Conservation (phyloP, 345 rosid genomes). For the Syzygium grande region DNA sequence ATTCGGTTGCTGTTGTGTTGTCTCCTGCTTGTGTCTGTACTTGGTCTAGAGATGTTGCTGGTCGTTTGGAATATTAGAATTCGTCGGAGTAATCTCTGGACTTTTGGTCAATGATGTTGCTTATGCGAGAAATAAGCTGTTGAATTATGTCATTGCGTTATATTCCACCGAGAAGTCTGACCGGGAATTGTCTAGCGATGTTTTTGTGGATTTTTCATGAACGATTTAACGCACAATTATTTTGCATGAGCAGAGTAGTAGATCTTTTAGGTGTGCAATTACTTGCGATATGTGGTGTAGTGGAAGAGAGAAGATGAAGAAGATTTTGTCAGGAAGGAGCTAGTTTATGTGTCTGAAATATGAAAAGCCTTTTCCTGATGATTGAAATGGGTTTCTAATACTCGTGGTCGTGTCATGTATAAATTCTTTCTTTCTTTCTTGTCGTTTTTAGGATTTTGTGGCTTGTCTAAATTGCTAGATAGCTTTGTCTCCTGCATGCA, state of each 20-base stretch:
- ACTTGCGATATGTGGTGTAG: background rate
- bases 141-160: background rate
- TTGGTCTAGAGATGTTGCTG: background rate
- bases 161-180: background rate
- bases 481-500: background rate
- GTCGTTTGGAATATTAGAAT: background rate
- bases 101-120: background rate
- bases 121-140: no score
- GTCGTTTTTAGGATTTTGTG: background rate
- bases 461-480: background rate
- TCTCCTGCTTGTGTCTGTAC: background rate
- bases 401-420: background rate
- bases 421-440: background rate
- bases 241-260: background rate
- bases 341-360: background rate
- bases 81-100: background rate
- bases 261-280: background rate
- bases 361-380: background rate
- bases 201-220: background rate
- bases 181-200: background rate
- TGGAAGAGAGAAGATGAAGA: background rate
- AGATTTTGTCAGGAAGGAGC: background rate
- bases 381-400: background rate
- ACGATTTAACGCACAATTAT: no score
- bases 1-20: background rate